Conservation (phyloP, 176 grass and related monocot species). For the Eleusine coracana region DNA sequence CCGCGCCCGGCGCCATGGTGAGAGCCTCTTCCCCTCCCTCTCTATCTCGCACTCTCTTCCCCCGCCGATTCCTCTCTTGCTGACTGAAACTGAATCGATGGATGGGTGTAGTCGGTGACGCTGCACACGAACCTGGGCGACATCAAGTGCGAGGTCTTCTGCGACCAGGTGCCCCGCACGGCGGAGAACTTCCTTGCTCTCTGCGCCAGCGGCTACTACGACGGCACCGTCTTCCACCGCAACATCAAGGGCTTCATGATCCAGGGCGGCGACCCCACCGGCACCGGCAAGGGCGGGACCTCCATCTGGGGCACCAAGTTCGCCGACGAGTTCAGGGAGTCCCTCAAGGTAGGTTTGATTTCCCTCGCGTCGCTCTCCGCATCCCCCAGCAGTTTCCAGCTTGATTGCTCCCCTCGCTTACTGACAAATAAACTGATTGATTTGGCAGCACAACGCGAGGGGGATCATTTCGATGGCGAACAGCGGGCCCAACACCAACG, state of each 20-base stretch:
- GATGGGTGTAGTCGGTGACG: constrained; percentile 73
- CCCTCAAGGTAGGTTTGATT: constrained; percentile 63
- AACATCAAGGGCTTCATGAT: constrained; percentile 99
- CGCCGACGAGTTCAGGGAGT: constrained; percentile 85
- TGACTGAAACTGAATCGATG: constrained; percentile 17
- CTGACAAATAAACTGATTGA: background rate
- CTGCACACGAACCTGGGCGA: constrained; percentile 98
- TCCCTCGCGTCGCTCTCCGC: background rate
- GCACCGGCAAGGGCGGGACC: constrained; percentile 82
- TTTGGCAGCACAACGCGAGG: constrained; percentile 71
- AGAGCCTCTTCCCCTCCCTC: background rate
- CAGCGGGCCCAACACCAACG: constrained; percentile 90
- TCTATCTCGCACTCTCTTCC: background rate
- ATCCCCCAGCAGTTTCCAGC: background rate
- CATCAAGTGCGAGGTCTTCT: constrained; percentile 98
- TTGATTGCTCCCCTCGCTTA: background rate
- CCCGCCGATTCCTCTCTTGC: background rate
- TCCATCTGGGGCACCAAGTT: constrained; percentile 95
- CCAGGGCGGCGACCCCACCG: constrained; percentile 93
- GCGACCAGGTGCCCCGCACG: constrained; percentile 81
- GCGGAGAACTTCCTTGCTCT: constrained; percentile 93
- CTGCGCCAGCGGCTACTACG: constrained; percentile 94
- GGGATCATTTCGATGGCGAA: constrained; percentile 90
- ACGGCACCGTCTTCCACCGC: constrained; percentile 88
- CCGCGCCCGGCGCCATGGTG: constrained; percentile 45